Base-by-base conservation (phyloP, 192 early-diverging fungal genomes). In the Nowakowskiella sp. region DNA sequence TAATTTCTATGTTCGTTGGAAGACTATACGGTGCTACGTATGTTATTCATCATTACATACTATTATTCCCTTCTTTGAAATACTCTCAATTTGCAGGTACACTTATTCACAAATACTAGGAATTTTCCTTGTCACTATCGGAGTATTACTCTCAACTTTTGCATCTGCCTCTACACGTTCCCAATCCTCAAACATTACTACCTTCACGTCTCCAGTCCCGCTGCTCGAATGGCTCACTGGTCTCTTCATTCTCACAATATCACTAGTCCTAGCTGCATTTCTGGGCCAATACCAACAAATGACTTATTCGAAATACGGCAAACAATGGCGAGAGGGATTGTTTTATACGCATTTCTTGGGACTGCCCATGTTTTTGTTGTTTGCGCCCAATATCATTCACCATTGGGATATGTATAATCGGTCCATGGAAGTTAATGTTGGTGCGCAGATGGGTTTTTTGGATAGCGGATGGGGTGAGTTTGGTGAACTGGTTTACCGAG, bases 271-370 rank as follows among this genome's bases (percentile, higher is more conserved):
- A 9, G 85, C 90, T 0, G 85, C 85, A 28, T 50, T 88, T 10
- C 77, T 94, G 55, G 91, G 91, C 0, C 70, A 91, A 47, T 81
- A 80, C 48, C 91, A 94, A 58, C 89, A 94, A 55, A 30, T 69
- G 0, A 89, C 86, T 10, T 92, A 91, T 53, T 54, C 65, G 7
- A 78, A 71, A 36, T 91, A 88, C 43, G 85, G 87, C n/a, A 77
- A 82, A 25, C 76, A 84, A 44, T 94, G 91, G 91, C 73, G 81
- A 13, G 91, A 94, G 61, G 89, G 86, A 0, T 65, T 94, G 16
- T 94, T 94, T 60, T 94, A 94, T 51, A 83, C 79, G 3, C 91
- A 94, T 55, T 60, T 78, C 19, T 54, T 92, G 24, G 86, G 85
- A 0, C 52, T 94, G 22, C 91, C 91, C 0, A 73, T 85, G 60